phyloP scores from a whole-genome alignment of 495 filamentous ascomycete genomes.

The Evansstolkia leycettana region DNA sequence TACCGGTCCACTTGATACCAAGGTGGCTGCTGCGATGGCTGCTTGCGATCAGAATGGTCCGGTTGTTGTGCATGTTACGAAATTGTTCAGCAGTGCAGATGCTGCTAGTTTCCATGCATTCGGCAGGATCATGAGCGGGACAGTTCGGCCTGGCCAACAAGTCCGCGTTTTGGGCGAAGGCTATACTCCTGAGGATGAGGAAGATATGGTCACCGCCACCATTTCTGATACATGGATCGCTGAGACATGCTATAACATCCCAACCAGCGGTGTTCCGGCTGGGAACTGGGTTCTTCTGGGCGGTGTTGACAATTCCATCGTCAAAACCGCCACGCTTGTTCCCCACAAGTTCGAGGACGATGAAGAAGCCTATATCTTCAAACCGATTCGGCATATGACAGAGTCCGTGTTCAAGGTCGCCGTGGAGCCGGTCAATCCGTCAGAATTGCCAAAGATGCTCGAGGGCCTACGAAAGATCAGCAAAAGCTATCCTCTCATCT shows the following conservation, averaged over 20 bases:
- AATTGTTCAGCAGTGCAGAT: slow-evolving; percentile 80
- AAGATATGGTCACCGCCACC: slow-evolving; percentile 90
- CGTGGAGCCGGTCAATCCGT: slow-evolving; percentile 95
- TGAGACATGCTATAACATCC: slow-evolving; percentile 87
- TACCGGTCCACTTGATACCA: slow-evolving; percentile 86
- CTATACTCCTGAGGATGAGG: slow-evolving; percentile 94
- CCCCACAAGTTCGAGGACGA: slow-evolving; percentile 66
- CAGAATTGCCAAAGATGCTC: slow-evolving; percentile 97
- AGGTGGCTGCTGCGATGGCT: slow-evolving; percentile 66
- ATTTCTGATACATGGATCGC: slow-evolving; percentile 84
- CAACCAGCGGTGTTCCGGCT: slow-evolving; percentile 82
- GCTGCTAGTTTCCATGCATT: slow-evolving; percentile 81
- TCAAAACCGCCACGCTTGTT: slow-evolving; percentile 95
- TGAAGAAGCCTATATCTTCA: slow-evolving; percentile 91
- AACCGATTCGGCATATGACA: slow-evolving; percentile 85
- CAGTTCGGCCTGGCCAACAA: slow-evolving; percentile 65
- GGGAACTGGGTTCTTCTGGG: slow-evolving; percentile 89
- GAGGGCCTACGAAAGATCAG: slow-evolving; percentile 94
- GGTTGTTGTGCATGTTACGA: slow-evolving; percentile 80
- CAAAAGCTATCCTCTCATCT: slow-evolving; percentile 90
- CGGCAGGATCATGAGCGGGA: slow-evolving; percentile 88
- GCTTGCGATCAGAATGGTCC: slow-evolving; percentile 83
- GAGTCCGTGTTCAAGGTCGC: slow-evolving; percentile 97
- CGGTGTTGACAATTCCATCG: slow-evolving; percentile 94
- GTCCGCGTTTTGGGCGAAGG: slow-evolving; percentile 90